Evolutionary conservation across 2,329 filamentous ascomycete species (phyloP).

Genomic region (Colletotrichum sp.): DNA sequence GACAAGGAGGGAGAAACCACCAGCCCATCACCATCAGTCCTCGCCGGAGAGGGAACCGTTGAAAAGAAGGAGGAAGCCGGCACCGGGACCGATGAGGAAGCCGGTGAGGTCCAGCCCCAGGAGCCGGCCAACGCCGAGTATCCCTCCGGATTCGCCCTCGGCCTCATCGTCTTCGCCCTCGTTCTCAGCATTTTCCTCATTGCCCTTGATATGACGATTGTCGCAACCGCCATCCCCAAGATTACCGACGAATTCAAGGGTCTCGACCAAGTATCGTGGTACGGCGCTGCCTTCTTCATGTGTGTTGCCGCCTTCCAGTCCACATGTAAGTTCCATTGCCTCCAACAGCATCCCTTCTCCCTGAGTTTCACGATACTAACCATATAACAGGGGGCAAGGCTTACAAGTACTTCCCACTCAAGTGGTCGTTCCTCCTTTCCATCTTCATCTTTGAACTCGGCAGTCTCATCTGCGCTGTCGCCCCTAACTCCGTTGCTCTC

Average conservation of each 20-base stretch:
- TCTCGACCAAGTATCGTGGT: slow-evolving; percentile 62
- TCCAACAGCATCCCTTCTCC: background rate
- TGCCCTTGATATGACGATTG: slow-evolving; percentile 57
- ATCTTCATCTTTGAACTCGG: slow-evolving; percentile 61
- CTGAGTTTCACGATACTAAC: slow-evolving; percentile 23
- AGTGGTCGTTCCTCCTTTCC: slow-evolving; percentile 50
- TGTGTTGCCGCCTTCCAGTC: slow-evolving; percentile 50
- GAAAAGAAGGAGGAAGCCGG: slow-evolving; percentile 13
- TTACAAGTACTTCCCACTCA: slow-evolving; percentile 58
- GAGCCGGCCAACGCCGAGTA: slow-evolving; percentile 37
- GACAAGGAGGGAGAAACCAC: slow-evolving; percentile 11
- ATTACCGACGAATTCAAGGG: slow-evolving; percentile 59
- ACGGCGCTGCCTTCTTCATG: slow-evolving; percentile 60
- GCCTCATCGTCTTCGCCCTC: slow-evolving; percentile 51
- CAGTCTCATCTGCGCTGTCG: slow-evolving; percentile 54
- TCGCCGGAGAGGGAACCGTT: background rate
- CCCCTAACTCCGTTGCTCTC: slow-evolving; percentile 50
- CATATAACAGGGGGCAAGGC: slow-evolving; percentile 46
- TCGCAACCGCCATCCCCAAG: slow-evolving; percentile 62
- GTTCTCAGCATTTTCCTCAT: slow-evolving; percentile 54
- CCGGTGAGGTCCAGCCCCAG: background rate
- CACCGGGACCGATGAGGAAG: slow-evolving; percentile 13
- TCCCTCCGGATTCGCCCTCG: slow-evolving; percentile 41
- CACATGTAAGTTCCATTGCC: slow-evolving; percentile 30
- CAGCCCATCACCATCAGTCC: slow-evolving; percentile 13